Evolutionary conservation across 805 yeast species (phyloP).

Genomic region (Danielozyma ontarioensis): DNA sequence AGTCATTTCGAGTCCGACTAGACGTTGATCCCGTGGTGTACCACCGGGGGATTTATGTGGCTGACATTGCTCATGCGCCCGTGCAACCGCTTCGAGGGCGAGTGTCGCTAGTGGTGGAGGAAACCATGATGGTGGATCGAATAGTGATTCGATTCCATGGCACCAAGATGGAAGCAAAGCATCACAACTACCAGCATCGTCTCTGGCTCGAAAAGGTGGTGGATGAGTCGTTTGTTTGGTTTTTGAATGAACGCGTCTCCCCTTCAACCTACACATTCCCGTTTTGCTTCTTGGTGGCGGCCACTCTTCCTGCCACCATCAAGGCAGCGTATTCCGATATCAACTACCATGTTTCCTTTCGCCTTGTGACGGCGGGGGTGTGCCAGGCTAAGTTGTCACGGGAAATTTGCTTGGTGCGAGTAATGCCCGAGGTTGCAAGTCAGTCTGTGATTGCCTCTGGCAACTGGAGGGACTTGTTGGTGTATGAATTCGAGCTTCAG

Average conservation of each 20-base stretch:
- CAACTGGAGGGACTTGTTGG: slow-evolving; percentile 12
- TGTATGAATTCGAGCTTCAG: slow-evolving; percentile 11
- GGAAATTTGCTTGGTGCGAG: slow-evolving; percentile 3
- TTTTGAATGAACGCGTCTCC: slow-evolving; percentile 1
- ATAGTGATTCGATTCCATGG: slow-evolving; percentile 5
- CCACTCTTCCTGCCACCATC: slow-evolving; percentile 8
- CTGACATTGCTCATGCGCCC: too few relatives aligned
- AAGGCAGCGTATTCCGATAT: not conserved
- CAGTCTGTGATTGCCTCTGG: slow-evolving; percentile 12
- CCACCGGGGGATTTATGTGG: too few relatives aligned
- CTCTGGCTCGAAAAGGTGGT: not conserved
- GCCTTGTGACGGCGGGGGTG: slow-evolving; percentile 1
- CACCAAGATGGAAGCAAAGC: slow-evolving; percentile 5
- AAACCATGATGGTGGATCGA: slow-evolving; percentile 2
- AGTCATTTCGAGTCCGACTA: too few relatives aligned
- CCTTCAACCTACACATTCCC: slow-evolving; percentile 10
- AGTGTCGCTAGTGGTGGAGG: slow-evolving; percentile 2
- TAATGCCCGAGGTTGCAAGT: slow-evolving; percentile 1
- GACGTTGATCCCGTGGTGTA: not conserved
- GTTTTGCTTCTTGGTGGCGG: slow-evolving; percentile 8
- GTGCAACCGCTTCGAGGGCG: slow-evolving; percentile 6
- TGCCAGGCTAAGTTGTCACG: slow-evolving; percentile 1
- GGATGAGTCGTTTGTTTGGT: slow-evolving; percentile 6
- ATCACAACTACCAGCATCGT: not conserved
- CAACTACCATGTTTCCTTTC: not conserved